Evolutionary conservation across 2,329 filamentous ascomycete species (phyloP).

Genomic region (Aspergillus uvarum): DNA sequence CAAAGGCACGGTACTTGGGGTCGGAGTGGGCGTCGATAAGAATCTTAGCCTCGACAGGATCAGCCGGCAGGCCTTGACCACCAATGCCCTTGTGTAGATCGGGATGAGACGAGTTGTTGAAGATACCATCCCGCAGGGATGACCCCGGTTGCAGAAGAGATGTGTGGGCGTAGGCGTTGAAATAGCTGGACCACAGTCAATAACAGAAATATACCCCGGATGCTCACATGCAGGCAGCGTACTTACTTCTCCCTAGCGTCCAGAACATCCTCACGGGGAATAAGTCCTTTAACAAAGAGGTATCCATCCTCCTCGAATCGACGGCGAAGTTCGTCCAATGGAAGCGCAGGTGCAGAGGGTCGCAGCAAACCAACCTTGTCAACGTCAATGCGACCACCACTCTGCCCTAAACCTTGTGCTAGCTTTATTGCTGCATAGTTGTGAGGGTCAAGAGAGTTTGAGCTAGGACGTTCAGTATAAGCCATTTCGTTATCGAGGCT

Average conservation of each 20-base stretch:
- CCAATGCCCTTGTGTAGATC: constrained; percentile 39
- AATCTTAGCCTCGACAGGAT: constrained; percentile 25
- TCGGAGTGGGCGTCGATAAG: constrained; percentile 36
- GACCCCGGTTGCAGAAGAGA: constrained; percentile 42
- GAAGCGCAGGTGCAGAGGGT: constrained; percentile 19
- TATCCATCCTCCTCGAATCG: constrained; percentile 44
- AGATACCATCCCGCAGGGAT: constrained; percentile 43
- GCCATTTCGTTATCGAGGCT: too few relatives aligned
- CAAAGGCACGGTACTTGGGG: constrained; percentile 34
- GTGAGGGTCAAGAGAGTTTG: too few relatives aligned
- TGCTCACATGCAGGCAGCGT: not conserved
- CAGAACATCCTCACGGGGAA: constrained; percentile 46
- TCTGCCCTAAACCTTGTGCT: constrained; percentile 7
- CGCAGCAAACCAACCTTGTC: constrained; percentile 10
- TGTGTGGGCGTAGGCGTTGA: constrained; percentile 39
- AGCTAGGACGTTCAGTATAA: too few relatives aligned
- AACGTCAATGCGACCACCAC: constrained; percentile 12
- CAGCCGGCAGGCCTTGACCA: constrained; percentile 28
- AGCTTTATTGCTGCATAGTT: too few relatives aligned
- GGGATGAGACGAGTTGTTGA: constrained; percentile 37
- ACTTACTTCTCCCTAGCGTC: constrained; percentile 36
- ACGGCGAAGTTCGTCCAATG: constrained; percentile 40
- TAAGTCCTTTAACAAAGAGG: constrained; percentile 44
- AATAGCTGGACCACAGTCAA: constrained; percentile 30
- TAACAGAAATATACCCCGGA: too few relatives aligned